Conservation (phyloP, 2,329 filamentous ascomycete genomes). For the Zasmidium cellare region DNA sequence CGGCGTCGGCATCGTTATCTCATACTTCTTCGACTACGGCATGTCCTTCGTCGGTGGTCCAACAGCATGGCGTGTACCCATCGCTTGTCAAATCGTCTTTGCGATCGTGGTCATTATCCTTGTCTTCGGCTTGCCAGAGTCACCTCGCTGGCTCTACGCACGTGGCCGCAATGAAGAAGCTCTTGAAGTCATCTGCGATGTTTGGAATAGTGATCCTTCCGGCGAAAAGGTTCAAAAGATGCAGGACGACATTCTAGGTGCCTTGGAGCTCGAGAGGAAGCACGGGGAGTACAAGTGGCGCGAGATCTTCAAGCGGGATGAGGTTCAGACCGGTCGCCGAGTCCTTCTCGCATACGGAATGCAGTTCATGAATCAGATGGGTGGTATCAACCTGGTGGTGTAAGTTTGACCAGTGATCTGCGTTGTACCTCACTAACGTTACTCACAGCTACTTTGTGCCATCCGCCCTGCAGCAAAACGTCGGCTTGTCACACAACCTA, state of each 20-base stretch:
- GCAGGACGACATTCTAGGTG: slow-evolving; percentile 39
- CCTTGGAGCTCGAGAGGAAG: slow-evolving; percentile 37
- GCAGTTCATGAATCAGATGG: slow-evolving; percentile 31
- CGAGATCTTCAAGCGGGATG: slow-evolving; percentile 40
- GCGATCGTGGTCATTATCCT: slow-evolving; percentile 40
- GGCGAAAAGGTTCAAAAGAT: slow-evolving; percentile 30
- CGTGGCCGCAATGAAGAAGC: slow-evolving; percentile 34
- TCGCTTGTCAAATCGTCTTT: slow-evolving; percentile 47
- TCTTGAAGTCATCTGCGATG: slow-evolving; percentile 35
- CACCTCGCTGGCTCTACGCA: slow-evolving; percentile 43
- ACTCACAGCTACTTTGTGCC: slow-evolving; percentile 44
- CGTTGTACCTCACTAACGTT: slow-evolving; percentile 1
- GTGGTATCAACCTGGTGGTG: slow-evolving; percentile 42
- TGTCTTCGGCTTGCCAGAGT: slow-evolving; percentile 40
- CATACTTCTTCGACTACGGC: slow-evolving; percentile 37
- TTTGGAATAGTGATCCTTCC: slow-evolving; percentile 31
- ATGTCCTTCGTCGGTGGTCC: slow-evolving; percentile 43
- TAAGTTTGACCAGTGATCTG: slow-evolving; percentile 17
- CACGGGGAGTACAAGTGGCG: slow-evolving; percentile 42
- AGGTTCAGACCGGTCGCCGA: slow-evolving; percentile 41
- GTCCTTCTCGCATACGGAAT: slow-evolving; percentile 36
- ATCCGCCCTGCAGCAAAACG: slow-evolving; percentile 47
- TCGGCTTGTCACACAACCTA: slow-evolving; percentile 46
- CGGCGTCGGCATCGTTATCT: slow-evolving; percentile 36
- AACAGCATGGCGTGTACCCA: slow-evolving; percentile 49